Conservation (phyloP, 176 grass and related monocot species). For the Ensete glaucum region DNA sequence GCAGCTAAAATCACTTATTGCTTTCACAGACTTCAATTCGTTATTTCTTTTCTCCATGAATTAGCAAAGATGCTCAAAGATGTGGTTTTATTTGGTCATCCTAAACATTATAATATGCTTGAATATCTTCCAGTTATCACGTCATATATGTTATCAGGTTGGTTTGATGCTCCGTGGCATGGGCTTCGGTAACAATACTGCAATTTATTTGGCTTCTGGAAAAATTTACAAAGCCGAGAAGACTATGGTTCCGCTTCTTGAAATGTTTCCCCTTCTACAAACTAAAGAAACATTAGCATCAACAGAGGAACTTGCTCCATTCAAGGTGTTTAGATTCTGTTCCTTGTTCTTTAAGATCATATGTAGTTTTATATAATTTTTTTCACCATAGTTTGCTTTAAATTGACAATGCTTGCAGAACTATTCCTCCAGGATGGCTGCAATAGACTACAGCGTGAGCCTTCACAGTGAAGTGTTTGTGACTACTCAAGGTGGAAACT, state of each 20-base stretch:
- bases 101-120: background rate
- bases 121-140: background rate
- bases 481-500: constrained; percentile 97
- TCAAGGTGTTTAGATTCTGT: constrained; percentile 44
- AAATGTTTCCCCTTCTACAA: constrained; percentile 95
- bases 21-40: background rate
- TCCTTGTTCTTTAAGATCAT: background rate
- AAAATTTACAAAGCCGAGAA: constrained; percentile 93
- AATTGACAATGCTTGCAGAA: constrained; percentile 39
- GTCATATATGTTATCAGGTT: constrained; percentile 36
- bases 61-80: background rate
- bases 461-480: constrained; percentile 89
- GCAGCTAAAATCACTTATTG: too few species aligned
- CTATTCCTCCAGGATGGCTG: constrained; percentile 98
- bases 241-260: constrained; percentile 89
- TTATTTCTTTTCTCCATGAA: background rate
- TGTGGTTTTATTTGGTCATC: background rate
- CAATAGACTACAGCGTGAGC: constrained; percentile 88
- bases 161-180: constrained; percentile 94
- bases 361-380: background rate
- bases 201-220: constrained; percentile 97
- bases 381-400: background rate
- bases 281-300: constrained; percentile 93
- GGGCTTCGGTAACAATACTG: constrained; percentile 80
- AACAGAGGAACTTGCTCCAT: constrained; percentile 71